A percentile compares a stretch with the other conserved stretches of the same genome.
Evolutionary conservation across 2,329 filamentous ascomycete species (phyloP).

Genomic region (Colletotrichum lindemuthianum): DNA sequence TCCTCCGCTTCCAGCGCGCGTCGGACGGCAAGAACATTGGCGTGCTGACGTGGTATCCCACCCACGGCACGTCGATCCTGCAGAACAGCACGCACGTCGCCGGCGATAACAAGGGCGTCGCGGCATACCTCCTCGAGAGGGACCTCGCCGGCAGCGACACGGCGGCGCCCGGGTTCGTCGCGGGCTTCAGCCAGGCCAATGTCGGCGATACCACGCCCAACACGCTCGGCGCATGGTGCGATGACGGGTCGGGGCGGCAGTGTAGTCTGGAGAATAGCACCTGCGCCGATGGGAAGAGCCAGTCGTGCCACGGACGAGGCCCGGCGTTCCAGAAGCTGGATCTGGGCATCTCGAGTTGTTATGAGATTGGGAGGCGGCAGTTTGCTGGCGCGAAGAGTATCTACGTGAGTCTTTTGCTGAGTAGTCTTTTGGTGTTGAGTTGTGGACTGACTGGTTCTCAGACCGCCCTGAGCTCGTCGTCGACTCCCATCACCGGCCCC

Average conservation of each 20-base stretch:
- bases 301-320: conserved; percentile 79
- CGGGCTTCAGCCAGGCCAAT: conserved; percentile 91
- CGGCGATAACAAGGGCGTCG: conserved; percentile 97
- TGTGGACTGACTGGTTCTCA: conserved; percentile 52
- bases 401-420: conserved; percentile 46
- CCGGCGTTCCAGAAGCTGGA: conserved; percentile 75
- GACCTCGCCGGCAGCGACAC: conserved; percentile 64
- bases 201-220: conserved; percentile 94
- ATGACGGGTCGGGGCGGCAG: conserved; percentile 78
- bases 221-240: conserved; percentile 86
- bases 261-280: conserved; percentile 87
- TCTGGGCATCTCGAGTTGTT: conserved; percentile 77
- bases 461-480: conserved; percentile 57
- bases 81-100: conserved; percentile 92
- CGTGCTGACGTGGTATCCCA: conserved; percentile 89
- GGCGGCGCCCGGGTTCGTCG: conserved; percentile 77
- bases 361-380: conserved; percentile 80
- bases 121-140: conserved; percentile 84
- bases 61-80: conserved; percentile 90
- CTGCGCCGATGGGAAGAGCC: conserved; percentile 75
- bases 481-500: conserved; percentile 66
- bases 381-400: conserved; percentile 65
- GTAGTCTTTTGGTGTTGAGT: too few relatives aligned
- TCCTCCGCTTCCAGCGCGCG: conserved; percentile 80
- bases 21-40: conserved; percentile 82